phyloP scores from a whole-genome alignment of 495 filamentous ascomycete species.

The Annulohypoxylon bovei region DNA sequence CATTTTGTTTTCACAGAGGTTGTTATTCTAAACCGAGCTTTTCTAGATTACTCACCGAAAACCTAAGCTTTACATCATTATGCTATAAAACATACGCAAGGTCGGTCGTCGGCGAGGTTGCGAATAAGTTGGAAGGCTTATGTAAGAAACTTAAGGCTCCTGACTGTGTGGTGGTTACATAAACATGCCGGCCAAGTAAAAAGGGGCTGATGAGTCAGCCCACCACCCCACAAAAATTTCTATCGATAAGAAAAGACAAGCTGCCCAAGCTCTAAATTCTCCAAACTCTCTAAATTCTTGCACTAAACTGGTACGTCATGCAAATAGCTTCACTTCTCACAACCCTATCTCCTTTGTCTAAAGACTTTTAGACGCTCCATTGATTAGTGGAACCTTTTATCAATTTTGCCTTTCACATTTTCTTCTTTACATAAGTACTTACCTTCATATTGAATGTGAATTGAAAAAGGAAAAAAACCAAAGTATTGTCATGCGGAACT shows the following conservation, averaged over 20 bases:
- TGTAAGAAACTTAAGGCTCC: too few relatives aligned
- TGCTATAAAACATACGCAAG: too few relatives aligned
- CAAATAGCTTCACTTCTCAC: conserved; percentile 16
- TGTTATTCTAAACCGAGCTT: too few relatives aligned
- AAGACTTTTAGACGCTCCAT: background rate
- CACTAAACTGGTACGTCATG: conserved; percentile 34
- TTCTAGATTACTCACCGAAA: background rate
- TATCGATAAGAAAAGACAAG: conserved; percentile 24
- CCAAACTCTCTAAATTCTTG: conserved; percentile 18
- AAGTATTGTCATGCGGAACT: background rate
- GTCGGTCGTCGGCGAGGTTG: too few relatives aligned
- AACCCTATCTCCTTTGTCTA: background rate
- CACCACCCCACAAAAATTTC: background rate
- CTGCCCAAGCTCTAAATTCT: background rate
- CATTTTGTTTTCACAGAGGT: too few relatives aligned
- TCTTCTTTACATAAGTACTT: background rate
- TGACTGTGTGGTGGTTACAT: background rate
- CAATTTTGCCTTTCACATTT: too few relatives aligned
- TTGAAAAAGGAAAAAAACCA: background rate
- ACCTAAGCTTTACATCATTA: too few relatives aligned
- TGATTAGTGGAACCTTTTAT: too few relatives aligned
- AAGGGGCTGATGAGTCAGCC: background rate
- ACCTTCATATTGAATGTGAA: background rate
- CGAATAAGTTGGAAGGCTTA: too few relatives aligned
- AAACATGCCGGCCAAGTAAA: background rate